A percentile compares a stretch with the other conserved stretches of the same genome.
Conservation (phyloP, 768 basidiomycete species). For the Hygrophoropsis aurantiaca region DNA sequence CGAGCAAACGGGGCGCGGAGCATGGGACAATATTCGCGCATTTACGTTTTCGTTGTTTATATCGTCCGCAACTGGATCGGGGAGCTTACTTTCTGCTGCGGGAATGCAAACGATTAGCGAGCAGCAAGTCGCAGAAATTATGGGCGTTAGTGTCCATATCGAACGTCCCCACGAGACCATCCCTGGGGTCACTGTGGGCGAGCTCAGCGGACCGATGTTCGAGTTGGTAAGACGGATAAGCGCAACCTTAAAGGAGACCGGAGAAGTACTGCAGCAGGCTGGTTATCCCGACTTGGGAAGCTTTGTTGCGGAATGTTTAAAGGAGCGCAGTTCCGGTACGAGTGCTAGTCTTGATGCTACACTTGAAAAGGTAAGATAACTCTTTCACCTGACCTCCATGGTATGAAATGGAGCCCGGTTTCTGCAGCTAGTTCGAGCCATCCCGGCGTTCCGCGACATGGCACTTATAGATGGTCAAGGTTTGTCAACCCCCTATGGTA, state of each 20-base stretch:
- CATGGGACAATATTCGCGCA: slow-evolving; percentile 80
- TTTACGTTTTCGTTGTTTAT: slow-evolving; percentile 74
- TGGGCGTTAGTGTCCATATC: slow-evolving; percentile 66
- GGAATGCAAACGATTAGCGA: slow-evolving; percentile 59
- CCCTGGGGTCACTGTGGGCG: slow-evolving; percentile 69
- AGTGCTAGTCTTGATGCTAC: slow-evolving; percentile 52
- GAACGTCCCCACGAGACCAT: slow-evolving; percentile 72
- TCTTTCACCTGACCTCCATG: slow-evolving; percentile 1
- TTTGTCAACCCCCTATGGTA: slow-evolving; percentile 31
- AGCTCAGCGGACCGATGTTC: slow-evolving; percentile 72
- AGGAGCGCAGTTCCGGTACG: slow-evolving; percentile 36
- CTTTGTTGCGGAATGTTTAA: slow-evolving; percentile 71
- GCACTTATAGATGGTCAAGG: slow-evolving; percentile 61
- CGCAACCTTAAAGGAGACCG: slow-evolving; percentile 69
- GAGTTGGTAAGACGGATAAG: slow-evolving; percentile 72
- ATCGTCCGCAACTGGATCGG: slow-evolving; percentile 53
- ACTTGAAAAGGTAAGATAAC: slow-evolving; percentile 55
- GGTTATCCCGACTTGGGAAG: slow-evolving; percentile 72
- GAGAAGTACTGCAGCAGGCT: slow-evolving; percentile 52
- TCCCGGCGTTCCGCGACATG: slow-evolving; percentile 86
- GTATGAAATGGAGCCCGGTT: slow-evolving; percentile 4
- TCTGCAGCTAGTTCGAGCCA: slow-evolving; percentile 66
- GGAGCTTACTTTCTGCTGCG: slow-evolving; percentile 61
- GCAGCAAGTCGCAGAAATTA: slow-evolving; percentile 67
- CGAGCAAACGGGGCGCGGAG: slow-evolving; percentile 70